A percentile compares a stretch with the other conserved stretches of the same genome.
These are phyloP conservation scores for Pseudogymnoascus sp. DNA, from an alignment of 2,329 filamentous ascomycete species.

Conservation along the genomic window DNA sequence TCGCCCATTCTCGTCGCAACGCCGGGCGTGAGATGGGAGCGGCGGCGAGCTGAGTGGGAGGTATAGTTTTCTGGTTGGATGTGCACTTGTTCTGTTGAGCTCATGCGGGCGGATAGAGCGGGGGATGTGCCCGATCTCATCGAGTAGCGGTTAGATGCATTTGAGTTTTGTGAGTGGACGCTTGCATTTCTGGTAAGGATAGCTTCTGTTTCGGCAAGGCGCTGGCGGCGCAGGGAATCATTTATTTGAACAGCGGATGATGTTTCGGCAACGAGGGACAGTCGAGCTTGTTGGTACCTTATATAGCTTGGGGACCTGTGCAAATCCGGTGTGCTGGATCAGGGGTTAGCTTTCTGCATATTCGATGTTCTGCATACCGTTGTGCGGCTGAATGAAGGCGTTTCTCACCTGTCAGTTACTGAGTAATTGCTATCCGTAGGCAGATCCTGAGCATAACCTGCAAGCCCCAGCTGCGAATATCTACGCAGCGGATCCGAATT, in stretches of 20 bases:
- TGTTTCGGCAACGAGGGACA: not conserved
- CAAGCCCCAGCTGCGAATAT: not conserved
- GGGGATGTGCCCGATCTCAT: not conserved
- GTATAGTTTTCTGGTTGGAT: not conserved
- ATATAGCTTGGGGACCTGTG: not conserved
- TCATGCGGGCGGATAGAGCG: not conserved
- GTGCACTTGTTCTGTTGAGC: not conserved
- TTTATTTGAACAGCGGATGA: not conserved
- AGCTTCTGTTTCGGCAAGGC: not conserved
- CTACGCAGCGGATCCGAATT: not conserved
- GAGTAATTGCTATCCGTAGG: not conserved
- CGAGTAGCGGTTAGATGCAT: not conserved
- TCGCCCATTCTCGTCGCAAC: conserved; percentile 24
- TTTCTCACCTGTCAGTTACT: not conserved
- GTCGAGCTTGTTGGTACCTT: not conserved
- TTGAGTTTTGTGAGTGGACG: not conserved
- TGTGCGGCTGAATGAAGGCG: not conserved
- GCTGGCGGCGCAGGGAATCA: not conserved
- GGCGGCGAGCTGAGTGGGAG: conserved; percentile 14
- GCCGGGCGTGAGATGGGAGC: conserved; percentile 25
- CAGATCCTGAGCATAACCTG: not conserved
- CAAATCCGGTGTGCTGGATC: not conserved
- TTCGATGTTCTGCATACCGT: not conserved
- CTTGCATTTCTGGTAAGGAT: not conserved
- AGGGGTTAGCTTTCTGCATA: not conserved